Conservation (phyloP, 164 flowering plant genomes). For the Vitis cinerea region DNA sequence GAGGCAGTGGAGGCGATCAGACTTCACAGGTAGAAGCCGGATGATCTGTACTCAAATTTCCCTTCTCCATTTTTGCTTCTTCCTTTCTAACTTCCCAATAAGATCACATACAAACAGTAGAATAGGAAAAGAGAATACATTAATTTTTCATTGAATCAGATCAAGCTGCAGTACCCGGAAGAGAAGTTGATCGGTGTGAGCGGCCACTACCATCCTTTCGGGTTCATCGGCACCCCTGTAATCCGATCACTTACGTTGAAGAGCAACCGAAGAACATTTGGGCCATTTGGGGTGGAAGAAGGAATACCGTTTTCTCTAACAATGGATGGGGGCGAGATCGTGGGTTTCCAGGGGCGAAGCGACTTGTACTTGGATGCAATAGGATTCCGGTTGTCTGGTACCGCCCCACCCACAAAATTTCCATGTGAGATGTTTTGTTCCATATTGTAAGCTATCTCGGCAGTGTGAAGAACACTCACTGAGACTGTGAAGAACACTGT, state of each 20-base stretch:
- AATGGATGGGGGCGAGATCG: slow-evolving; percentile 54
- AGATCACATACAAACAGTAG: no score
- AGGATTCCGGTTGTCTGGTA: slow-evolving; percentile 42
- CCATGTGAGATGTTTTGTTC: not conserved
- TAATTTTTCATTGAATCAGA: slow-evolving; percentile 23
- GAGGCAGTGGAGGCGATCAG: slow-evolving; percentile 50
- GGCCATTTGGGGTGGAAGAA: slow-evolving; percentile 69
- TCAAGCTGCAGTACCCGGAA: slow-evolving; percentile 58
- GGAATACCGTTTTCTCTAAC: slow-evolving; percentile 65
- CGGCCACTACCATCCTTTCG: slow-evolving; percentile 56
- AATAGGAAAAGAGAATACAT: no score
- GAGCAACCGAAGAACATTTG: slow-evolving; percentile 57
- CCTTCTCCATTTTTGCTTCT: not conserved
- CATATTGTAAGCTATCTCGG: not conserved
- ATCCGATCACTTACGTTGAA: slow-evolving; percentile 60
- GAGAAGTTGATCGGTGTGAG: slow-evolving; percentile 52
- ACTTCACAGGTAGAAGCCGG: slow-evolving; percentile 31
- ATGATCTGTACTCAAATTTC: no score
- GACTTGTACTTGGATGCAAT: slow-evolving; percentile 66
- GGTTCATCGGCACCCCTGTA: slow-evolving; percentile 48
- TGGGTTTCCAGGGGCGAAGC: slow-evolving; percentile 60
- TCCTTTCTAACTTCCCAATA: not conserved
- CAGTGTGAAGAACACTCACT: not conserved
- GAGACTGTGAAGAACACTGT: no score
- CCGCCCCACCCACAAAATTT: slow-evolving; percentile 12